These are phyloP conservation scores for Staphylotrichum tortipilum DNA, from an alignment of 495 filamentous ascomycete species.

Conservation along the genomic window DNA sequence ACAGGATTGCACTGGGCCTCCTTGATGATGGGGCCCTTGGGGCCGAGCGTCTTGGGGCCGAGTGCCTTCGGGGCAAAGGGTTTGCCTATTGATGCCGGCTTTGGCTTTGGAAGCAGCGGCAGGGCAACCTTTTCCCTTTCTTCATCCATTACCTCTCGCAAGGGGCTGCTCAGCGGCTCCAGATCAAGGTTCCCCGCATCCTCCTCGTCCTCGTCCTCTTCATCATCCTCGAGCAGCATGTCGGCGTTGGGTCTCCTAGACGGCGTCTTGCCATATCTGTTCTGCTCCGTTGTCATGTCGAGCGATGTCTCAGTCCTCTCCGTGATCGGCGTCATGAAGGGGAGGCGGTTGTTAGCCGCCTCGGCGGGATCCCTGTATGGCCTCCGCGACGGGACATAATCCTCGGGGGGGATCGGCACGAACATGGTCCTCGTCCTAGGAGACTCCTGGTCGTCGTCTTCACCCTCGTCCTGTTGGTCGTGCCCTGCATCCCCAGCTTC, in stretches of 20 bases:
- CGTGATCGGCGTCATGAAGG: conserved; percentile 97
- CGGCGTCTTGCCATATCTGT: conserved; percentile 64
- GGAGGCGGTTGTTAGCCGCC: conserved; percentile 75
- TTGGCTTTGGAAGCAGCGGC: conserved; percentile 37
- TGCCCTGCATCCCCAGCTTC: not conserved
- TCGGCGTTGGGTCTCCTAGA: conserved; percentile 38
- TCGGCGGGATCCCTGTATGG: conserved; percentile 69
- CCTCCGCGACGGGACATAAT: conserved; percentile 65
- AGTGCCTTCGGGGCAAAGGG: conserved; percentile 19
- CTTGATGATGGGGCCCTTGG: conserved; percentile 58
- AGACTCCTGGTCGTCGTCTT: conserved; percentile 31
- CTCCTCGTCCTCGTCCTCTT: conserved; percentile 25
- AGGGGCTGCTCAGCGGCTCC: conserved; percentile 59
- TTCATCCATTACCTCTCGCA: conserved; percentile 51
- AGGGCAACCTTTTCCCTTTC: conserved; percentile 36
- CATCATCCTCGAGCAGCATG: conserved; percentile 8
- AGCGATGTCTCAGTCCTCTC: conserved; percentile 87
- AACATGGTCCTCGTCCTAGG: conserved; percentile 40
- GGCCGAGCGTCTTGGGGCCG: conserved; percentile 14
- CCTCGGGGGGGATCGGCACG: conserved; percentile 70
- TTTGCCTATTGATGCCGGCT: conserved; percentile 9
- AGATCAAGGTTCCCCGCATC: conserved; percentile 38
- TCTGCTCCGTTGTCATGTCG: conserved; percentile 49
- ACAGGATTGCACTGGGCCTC: conserved; percentile 84
- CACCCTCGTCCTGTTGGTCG: conserved; percentile 15